These are phyloP conservation scores for Pavlovales sp. DNA, from an alignment of 208 protist genomes.

Conservation along the genomic window DNA sequence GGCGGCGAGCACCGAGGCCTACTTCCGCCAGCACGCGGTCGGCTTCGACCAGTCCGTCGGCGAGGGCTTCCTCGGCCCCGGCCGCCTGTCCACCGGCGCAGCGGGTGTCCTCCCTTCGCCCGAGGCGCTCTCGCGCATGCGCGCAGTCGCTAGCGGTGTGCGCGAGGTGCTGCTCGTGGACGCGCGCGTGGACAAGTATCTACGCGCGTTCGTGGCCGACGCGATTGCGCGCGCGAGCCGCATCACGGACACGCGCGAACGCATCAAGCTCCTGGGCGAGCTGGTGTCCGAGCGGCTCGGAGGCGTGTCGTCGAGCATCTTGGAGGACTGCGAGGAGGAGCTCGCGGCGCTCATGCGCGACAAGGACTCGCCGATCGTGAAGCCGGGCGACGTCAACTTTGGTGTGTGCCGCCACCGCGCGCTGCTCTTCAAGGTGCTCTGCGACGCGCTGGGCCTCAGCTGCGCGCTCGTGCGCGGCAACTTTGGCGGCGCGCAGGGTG, in stretches of 20 bases:
- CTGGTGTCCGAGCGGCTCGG: neutral
- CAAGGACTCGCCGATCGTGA: neutral
- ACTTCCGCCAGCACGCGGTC: neutral
- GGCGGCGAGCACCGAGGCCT: too few species aligned
- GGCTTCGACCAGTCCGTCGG: neutral
- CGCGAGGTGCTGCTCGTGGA: neutral
- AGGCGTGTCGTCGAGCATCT: neutral
- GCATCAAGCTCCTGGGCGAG: neutral
- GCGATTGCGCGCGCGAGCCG: too few species aligned
- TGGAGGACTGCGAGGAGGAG: neutral
- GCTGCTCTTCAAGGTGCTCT: conserved; percentile 1
- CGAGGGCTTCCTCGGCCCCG: neutral
- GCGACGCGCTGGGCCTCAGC: neutral
- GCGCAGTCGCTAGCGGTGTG: neutral
- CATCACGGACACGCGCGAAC: neutral
- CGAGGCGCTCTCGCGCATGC: neutral
- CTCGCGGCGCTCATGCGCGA: neutral
- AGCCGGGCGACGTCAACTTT: neutral
- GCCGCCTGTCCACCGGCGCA: neutral
- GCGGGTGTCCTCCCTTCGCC: neutral
- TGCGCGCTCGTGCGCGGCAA: neutral
- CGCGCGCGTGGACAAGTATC: neutral
- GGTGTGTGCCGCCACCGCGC: neutral
- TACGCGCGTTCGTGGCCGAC: neutral
- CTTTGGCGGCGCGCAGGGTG: too few species aligned